Percentiles rank a stretch among this genome's conserved stretches.
These are phyloP conservation scores for Verticillium alfalfae DNA, from an alignment of 2,329 filamentous ascomycete species.

Conservation along the genomic window DNA sequence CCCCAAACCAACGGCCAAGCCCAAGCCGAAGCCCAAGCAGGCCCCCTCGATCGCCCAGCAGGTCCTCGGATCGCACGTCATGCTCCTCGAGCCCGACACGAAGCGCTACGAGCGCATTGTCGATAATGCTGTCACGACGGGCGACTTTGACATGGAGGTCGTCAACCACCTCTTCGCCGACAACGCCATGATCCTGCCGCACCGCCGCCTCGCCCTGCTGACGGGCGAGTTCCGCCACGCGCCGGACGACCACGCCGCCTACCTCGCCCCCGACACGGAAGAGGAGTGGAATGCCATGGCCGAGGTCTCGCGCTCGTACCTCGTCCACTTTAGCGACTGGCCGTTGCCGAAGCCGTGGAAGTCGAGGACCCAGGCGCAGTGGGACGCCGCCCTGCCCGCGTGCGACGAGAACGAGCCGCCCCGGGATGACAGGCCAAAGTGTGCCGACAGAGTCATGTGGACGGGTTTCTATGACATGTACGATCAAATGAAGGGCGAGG, in stretches of 20 bases:
- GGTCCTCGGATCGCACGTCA: conserved; percentile 45
- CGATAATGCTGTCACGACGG: conserved; percentile 30
- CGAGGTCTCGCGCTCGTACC: conserved; percentile 54
- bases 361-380: conserved; percentile 2
- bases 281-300: conserved; percentile 52
- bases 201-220: conserved; percentile 56
- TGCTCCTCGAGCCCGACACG: conserved; percentile 46
- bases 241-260: conserved; percentile 36
- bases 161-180: conserved; percentile 57
- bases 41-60: conserved; percentile 15
- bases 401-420: not conserved
- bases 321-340: conserved; percentile 69
- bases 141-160: conserved; percentile 62
- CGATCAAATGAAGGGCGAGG: not conserved
- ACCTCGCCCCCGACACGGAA: conserved; percentile 37
- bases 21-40: conserved; percentile 15
- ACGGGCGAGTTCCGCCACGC: conserved; percentile 54
- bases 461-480: conserved; percentile 5
- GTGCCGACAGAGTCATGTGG: conserved; percentile 6
- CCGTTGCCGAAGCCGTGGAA: conserved; percentile 59
- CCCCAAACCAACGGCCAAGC: too few species aligned
- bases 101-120: conserved; percentile 20
- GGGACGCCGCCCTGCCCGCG: conserved; percentile 5
- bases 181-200: conserved; percentile 56
- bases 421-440: not conserved